Base-by-base conservation (phyloP, 1,284 basidiomycete species). In the Golubevia sp. region DNA sequence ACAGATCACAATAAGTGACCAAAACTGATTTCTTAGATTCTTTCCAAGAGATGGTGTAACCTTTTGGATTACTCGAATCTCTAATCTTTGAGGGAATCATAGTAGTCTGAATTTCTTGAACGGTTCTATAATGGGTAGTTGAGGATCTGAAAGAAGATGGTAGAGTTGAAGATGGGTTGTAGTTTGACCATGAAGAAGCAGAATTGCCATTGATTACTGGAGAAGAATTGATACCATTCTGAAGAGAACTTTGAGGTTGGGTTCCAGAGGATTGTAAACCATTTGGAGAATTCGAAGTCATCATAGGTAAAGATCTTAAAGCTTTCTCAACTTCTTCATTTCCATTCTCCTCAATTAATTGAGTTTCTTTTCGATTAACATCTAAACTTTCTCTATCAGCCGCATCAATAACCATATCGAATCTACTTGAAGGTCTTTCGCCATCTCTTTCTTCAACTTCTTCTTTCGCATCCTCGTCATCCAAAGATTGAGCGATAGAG, bases 1-100 rank as follows among this genome's bases (percentile, higher is more conserved):
- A 66, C n/a, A 77, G 68, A 51, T 74, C 74, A 60, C 56, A 65
- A 61, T 70, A 73, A 59, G 68, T 65, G 49, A 67, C 64, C 55
- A 70, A 63, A 38, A 68, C 68, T 20, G 58, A 63, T 7, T 66
- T 59, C 20, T 24, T 55, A 1, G 38, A 54, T 18, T 49, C 24
- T 11, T 25, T 30, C 18, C 54, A 26, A 13, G 54, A 27, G 27
- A 44, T 34, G 23, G 8, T 24, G 27, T 57, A 6, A 13, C 18
- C 13, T 44, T 44, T 44, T 44, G 38, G 38, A 44, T 44, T 44
- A 18, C 38, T 44, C 11, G 38, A 44, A 18, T 18, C 18, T 44
- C 38, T 44, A 8, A 13, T 44, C 13, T 44, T 44, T 13, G 11
- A 18, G 13, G 38, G 38, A 44, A 44, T 18, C 38, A 44, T 44